Base-by-base conservation (phyloP, 1,139 yeast species). In the Kodamaea plutei region DNA sequence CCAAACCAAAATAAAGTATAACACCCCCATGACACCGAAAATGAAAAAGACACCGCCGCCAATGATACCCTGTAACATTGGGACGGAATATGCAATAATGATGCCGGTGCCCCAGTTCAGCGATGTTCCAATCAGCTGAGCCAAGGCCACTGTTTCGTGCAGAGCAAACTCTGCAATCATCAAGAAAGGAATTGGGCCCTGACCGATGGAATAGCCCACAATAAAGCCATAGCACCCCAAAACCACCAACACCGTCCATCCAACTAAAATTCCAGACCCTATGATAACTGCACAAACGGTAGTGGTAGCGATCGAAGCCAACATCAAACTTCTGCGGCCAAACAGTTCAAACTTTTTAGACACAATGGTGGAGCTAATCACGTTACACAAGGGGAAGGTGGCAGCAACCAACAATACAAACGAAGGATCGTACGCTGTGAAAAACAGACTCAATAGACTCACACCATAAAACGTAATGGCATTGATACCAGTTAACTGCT, bases 381-480 rank as follows among this genome's bases (percentile, higher is more conserved):
- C 63, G 37, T 62, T 62, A 26, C 58, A 52, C 15, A 54, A 37
- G 5, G 65, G 56, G 28, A 64, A 48, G 6, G 56, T 44, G 23
- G 61, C 55, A 3, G 67, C 58, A 12, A 62, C 42, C 11, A 47
- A 35, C 16, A 63, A 44, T 8, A 58, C 56, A 29, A 50, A 52
- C 13, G 30, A 31, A 2, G 54, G 48, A 6, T 61, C 58, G 7
- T 56, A 47, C 7, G 50, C 44, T n/a, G 36, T 27, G 34, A 43
- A 42, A n/a, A 43, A 29, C 7, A 44, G 40, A 18, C 52, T 45
- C 21, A 61, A 45, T 19, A 64, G 54, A 7, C 60, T 46, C 4
- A 60, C 69, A 7, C 69, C 69, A 38, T 64, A 64, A 30, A 58
- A 63, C 0, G 64, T 62, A 24, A 64, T 61, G 12, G 68, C 61